These are phyloP conservation scores for Centrapalus pauciflorus DNA, from an alignment of 129 eudicot genomes.

Conservation along the genomic window DNA sequence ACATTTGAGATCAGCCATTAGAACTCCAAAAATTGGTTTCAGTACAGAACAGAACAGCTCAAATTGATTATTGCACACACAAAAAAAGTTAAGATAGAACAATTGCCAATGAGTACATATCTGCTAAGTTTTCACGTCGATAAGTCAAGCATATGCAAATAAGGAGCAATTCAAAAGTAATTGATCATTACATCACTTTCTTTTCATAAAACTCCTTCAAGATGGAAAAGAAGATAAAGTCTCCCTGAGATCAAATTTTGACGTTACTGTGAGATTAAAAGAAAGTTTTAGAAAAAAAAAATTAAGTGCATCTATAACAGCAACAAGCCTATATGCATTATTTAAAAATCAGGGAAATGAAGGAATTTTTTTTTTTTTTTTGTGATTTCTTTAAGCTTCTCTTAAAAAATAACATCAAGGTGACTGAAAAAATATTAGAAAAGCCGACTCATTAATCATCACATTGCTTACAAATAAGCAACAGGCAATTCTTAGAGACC, in stretches of 20 bases:
- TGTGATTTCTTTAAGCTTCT: neutral
- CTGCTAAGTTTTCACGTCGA: neutral
- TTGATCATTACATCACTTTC: neutral
- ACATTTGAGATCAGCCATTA: conserved; percentile 9
- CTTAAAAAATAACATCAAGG: neutral
- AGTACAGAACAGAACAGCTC: too few species aligned
- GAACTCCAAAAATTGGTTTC: conserved; percentile 2
- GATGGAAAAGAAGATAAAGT: neutral
- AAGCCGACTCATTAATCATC: neutral
- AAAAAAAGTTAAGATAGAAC: neutral
- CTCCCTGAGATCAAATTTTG: neutral
- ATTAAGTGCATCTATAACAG: neutral
- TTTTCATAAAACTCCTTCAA: neutral
- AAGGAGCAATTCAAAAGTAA: neutral
- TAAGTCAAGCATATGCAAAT: neutral
- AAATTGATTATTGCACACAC: neutral
- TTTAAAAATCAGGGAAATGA: neutral
- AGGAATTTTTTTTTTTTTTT: too few species aligned
- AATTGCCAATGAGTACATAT: neutral
- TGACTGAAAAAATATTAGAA: neutral
- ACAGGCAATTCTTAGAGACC: neutral
- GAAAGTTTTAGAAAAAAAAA: neutral
- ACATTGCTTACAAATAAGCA: neutral
- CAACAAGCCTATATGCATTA: neutral
- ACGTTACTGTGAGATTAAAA: neutral